Conservation (phyloP, 2,329 filamentous ascomycete species). For the Hysterium pulicare region DNA sequence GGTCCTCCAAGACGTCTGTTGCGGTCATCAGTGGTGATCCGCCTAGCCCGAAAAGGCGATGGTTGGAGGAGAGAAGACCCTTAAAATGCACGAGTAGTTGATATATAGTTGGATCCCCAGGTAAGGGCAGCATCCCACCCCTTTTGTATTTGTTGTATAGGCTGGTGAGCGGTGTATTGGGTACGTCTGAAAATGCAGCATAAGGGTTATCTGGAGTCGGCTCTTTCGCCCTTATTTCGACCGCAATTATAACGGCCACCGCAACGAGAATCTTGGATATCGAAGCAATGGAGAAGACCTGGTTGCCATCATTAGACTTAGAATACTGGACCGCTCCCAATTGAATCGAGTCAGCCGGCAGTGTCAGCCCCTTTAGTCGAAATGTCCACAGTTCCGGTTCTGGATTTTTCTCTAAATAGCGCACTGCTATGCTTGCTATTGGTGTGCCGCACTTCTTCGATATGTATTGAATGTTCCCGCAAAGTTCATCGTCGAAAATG, state of each 20-base stretch:
- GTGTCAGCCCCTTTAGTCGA: background rate
- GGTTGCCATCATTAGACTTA: background rate
- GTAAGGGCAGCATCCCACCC: background rate
- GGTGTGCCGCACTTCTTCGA: background rate
- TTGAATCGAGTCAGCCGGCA: background rate
- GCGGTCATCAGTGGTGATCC: conserved; percentile 1
- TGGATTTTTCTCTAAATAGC: background rate
- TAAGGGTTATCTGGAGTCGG: background rate
- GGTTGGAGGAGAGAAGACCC: conserved; percentile 3
- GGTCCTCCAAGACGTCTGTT: background rate
- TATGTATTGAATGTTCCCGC: conserved; percentile 1
- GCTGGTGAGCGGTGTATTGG: background rate
- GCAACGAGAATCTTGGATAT: conserved; percentile 9
- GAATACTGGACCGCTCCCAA: background rate
- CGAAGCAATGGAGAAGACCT: conserved; percentile 7
- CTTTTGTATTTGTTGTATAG: conserved; percentile 1
- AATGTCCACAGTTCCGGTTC: conserved; percentile 2
- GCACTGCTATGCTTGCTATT: conserved; percentile 3
- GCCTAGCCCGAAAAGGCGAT: conserved; percentile 1
- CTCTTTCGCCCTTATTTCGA: background rate
- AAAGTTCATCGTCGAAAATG: background rate
- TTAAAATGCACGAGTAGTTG: conserved; percentile 5
- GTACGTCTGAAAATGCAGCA: background rate
- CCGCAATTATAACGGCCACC: conserved; percentile 3
- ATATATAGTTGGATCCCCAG: conserved; percentile 3